These are phyloP conservation scores for Metschnikowia shivogae DNA, from an alignment of 805 yeast species.

Conservation along the genomic window DNA sequence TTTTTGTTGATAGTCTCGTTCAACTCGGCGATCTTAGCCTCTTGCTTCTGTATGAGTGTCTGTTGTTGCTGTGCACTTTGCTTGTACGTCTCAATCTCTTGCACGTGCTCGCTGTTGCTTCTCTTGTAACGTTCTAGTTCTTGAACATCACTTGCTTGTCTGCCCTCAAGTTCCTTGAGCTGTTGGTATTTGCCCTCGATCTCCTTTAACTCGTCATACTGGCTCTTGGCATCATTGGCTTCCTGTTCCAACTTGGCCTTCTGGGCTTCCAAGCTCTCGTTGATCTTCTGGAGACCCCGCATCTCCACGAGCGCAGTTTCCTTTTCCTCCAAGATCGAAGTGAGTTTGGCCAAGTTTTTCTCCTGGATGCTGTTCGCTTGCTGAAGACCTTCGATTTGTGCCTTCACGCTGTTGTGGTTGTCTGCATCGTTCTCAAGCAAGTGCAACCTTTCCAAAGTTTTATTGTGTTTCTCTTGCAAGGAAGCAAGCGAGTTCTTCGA, in stretches of 20 bases:
- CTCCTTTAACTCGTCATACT: background rate
- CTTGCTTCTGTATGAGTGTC: background rate
- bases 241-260: slow-evolving; percentile 2
- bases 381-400: background rate
- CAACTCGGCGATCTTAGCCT: slow-evolving; percentile 1
- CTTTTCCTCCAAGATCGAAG: slow-evolving; percentile 4
- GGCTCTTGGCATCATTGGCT: background rate
- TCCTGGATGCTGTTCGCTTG: slow-evolving; percentile 2
- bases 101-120: background rate
- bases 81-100: background rate
- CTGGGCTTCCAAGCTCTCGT: slow-evolving; percentile 1
- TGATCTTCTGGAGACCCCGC: slow-evolving; percentile 1
- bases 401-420: background rate
- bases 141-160: background rate
- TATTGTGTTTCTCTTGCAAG: background rate
- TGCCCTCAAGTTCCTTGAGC: background rate
- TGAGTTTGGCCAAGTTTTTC: slow-evolving; percentile 2
- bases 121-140: background rate
- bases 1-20: background rate
- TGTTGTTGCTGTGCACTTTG: background rate
- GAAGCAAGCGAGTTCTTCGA: background rate
- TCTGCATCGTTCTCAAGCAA: background rate
- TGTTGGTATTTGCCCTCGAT: background rate
- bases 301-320: slow-evolving; percentile 2
- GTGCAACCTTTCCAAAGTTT: background rate